phyloP scores from a whole-genome alignment of 2,329 filamentous ascomycete genomes.

The Xylariomycetidae sp. region DNA sequence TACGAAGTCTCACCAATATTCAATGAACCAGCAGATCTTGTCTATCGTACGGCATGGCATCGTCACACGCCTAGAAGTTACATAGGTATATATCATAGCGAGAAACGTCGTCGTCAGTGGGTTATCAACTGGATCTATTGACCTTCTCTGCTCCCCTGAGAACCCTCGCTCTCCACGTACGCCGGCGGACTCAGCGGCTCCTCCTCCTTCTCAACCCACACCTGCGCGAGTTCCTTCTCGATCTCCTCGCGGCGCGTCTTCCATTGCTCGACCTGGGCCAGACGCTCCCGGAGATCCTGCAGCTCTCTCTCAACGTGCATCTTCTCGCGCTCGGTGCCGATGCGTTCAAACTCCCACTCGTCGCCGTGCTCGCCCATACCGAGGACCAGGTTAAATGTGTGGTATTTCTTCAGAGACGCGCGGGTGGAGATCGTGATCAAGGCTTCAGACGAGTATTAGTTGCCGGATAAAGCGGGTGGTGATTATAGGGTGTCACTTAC shows the following conservation, averaged over 20 bases:
- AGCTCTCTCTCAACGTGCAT: conserved; percentile 88
- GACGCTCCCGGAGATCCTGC: conserved; percentile 70
- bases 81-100: too few relatives aligned
- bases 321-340: conserved; percentile 90
- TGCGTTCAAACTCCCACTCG: conserved; percentile 88
- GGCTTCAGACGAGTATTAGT: conserved; percentile 41
- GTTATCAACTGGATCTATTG: too few relatives aligned
- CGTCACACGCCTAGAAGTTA: too few relatives aligned
- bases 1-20: too few relatives aligned
- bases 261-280: conserved; percentile 80
- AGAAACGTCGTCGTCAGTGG: too few relatives aligned
- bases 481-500: conserved; percentile 41
- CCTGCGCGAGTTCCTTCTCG: conserved; percentile 67
- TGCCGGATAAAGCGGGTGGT: background rate
- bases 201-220: conserved; percentile 52
- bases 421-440: conserved; percentile 94
- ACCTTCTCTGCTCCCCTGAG: too few relatives aligned
- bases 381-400: conserved; percentile 83
- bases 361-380: conserved; percentile 75
- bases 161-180: conserved; percentile 26
- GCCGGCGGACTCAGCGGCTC: conserved; percentile 39
- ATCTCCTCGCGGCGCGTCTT: conserved; percentile 73
- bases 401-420: conserved; percentile 90
- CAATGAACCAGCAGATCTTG: too few relatives aligned
- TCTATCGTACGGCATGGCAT: too few relatives aligned